Evolutionary conservation across 1,284 basidiomycete genomes (phyloP), one percentile per base, ranked within the genome.

Genomic region (Apiotrichum gracile): DNA sequence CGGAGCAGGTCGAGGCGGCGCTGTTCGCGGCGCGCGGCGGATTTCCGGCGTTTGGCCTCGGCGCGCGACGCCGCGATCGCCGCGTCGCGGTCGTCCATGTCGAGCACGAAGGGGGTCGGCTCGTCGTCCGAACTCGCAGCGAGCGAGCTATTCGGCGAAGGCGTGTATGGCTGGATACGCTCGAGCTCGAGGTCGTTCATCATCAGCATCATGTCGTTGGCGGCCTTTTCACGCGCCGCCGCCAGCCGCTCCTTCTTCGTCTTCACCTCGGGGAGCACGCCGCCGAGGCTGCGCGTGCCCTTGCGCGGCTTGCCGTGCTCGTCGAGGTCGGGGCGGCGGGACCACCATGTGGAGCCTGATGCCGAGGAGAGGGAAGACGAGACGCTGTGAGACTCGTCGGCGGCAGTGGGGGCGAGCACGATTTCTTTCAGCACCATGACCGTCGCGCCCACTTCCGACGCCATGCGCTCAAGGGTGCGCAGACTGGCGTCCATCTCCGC

Each of bases 401-500:
- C n/a, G n/a, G n/a, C n/a, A 29, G 25, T 9, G 54, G 24, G 3
- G 49, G 55, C 48, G n/a, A 76, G 61, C 10, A 73, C 70, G 26
- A 93, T 84, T 68, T 91, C 88, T 72, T 88, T 88, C 19, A 91
- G 85, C 17, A 93, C 82, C 42, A 91, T 83, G 47, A 93, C 88
- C 25, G 86, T 88, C 1, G 88, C 91, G 3, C 89, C 91, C 29
- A 96, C 86, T 65, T 93, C 90, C 12, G 85, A 83, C 0, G 91
- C 91, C 92, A 96, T 96, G 77, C 83, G 84, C 66, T 88, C 87
- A 16, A 96, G 81, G 0, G 91, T 93, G 62, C 85, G 82, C 37
- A 96, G 75, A 2, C 85, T 87, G 58, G 81, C 80, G 55, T 88
- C 86, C 64, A 96, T 83, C 70, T 93, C 87, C 2, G 76, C 71